Base-by-base conservation (phyloP, 148 eudicot species). In the Rhododendron kiyosumense region DNA sequence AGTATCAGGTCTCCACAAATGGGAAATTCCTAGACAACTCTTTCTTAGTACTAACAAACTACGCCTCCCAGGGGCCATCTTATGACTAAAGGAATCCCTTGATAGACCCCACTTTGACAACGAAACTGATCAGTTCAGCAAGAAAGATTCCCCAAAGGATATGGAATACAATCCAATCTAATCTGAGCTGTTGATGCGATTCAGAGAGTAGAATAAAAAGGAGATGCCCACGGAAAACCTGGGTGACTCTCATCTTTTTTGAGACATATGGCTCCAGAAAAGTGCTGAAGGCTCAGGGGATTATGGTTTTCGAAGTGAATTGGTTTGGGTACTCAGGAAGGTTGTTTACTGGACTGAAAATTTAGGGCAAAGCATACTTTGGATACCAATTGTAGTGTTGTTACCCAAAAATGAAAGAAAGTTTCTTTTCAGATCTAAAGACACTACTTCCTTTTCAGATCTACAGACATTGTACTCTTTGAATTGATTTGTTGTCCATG, bases 61-160 rank as follows among this genome's bases (percentile, higher is more conserved):
- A 54, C 89, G 93, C 41, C 88, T 89, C 86, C 90, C 96, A 43
- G 93, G 92, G 86, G 91, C 95, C 61, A 92, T 95, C 93, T 91
- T 94, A 94, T 95, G 97, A 94, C 93, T 92, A 79, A 83, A 89
- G 83, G 90, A 82, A 87, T 83, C 77, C 26, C 5, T 83, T 2
- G 82, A 67, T 22, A 24, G 52, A 76, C 71, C 71, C 32, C 2
- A 46, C 34, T 36, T 76, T 52, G 86, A 76, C 86, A 2, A 34
- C 3, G 67, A 49, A 32, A 20, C 54, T 65, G 36, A 74, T 32
- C 45, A 7, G 34, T 22, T 32, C 36, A 57, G 85, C 36, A 22
- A 51, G 49, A 54, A 76, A 75, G 81, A 52, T 12, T 38, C 49
- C 73, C 32, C 71, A 10, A 52, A 34, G 86, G 79, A 45, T 36